These are phyloP conservation scores for Lentinula edodes DNA, from an alignment of 768 basidiomycete species.

Conservation along the genomic window DNA sequence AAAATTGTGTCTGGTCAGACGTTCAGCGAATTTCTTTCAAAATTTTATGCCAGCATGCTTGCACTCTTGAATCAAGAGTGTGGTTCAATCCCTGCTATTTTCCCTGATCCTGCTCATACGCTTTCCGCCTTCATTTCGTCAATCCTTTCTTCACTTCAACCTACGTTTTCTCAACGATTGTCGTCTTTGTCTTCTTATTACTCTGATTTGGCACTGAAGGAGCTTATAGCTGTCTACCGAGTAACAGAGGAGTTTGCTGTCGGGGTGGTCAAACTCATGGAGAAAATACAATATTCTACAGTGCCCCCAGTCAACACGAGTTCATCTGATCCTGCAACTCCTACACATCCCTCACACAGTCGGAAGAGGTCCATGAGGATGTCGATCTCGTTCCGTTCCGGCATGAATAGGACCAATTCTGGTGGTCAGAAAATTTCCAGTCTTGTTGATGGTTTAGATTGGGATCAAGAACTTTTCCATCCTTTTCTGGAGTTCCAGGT, in stretches of 20 bases:
- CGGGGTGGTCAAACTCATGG: slow-evolving; percentile 67
- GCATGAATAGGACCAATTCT: slow-evolving; percentile 25
- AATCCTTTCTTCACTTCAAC: slow-evolving; percentile 72
- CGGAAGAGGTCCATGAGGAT: slow-evolving; percentile 56
- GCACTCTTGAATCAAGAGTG: slow-evolving; percentile 66
- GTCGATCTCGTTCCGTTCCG: slow-evolving; percentile 58
- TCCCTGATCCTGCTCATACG: slow-evolving; percentile 75
- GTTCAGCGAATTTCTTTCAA: slow-evolving; percentile 65
- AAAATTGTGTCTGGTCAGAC: slow-evolving; percentile 24
- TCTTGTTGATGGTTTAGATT: slow-evolving; percentile 45
- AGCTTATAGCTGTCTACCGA: slow-evolving; percentile 67
- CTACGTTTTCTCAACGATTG: slow-evolving; percentile 77
- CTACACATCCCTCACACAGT: slow-evolving; percentile 22
- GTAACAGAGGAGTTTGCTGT: slow-evolving; percentile 82
- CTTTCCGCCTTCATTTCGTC: slow-evolving; percentile 81
- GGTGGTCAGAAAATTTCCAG: slow-evolving; percentile 16
- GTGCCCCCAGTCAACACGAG: slow-evolving; percentile 19
- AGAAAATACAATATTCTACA: slow-evolving; percentile 52
- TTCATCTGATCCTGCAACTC: slow-evolving; percentile 12
- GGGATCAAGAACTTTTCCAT: slow-evolving; percentile 92
- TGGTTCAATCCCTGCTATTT: slow-evolving; percentile 73
- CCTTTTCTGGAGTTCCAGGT: slow-evolving; percentile 90
- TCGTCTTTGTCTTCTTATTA: slow-evolving; percentile 61
- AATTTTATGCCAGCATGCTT: slow-evolving; percentile 70
- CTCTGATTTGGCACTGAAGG: slow-evolving; percentile 55